phyloP scores from a whole-genome alignment of 331 rosid genomes.

The Dryas integrifolia region DNA sequence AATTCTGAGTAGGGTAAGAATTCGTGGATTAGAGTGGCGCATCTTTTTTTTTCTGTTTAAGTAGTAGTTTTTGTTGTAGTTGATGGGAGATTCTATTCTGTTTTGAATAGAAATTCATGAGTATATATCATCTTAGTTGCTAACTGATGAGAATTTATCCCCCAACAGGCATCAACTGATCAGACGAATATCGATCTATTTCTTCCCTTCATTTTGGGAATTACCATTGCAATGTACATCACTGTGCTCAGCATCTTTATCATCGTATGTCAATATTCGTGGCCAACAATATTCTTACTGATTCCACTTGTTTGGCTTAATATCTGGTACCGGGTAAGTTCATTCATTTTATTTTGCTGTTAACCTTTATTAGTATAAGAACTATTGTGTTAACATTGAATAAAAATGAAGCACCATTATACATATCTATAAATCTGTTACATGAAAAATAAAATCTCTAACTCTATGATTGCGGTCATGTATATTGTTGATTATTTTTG shows the following conservation, averaged over 20 bases:
- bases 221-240: constrained; percentile 53
- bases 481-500: too few relatives aligned
- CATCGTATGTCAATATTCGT: constrained; percentile 64
- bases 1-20: constrained; percentile 79
- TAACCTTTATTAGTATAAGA: constrained; percentile 1
- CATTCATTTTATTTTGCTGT: neutral
- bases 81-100: too few relatives aligned
- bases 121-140: neutral
- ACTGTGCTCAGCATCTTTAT: constrained; percentile 63
- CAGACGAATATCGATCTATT: constrained; percentile 69
- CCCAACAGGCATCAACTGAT: constrained; percentile 74
- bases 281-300: constrained; percentile 81
- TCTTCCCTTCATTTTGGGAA: constrained; percentile 56
- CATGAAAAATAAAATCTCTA: neutral
- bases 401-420: neutral
- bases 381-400: neutral
- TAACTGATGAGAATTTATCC: constrained; percentile 4
- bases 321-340: constrained; percentile 83
- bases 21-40: neutral
- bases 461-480: too few relatives aligned
- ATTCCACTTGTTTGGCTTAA: constrained; percentile 81
- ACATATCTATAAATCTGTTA: neutral
- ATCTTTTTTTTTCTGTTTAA: neutral
- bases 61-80: neutral
- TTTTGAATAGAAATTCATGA: neutral